Evolutionary conservation across 129 eudicot genomes (phyloP).

Genomic region (Artemisia argyi): DNA sequence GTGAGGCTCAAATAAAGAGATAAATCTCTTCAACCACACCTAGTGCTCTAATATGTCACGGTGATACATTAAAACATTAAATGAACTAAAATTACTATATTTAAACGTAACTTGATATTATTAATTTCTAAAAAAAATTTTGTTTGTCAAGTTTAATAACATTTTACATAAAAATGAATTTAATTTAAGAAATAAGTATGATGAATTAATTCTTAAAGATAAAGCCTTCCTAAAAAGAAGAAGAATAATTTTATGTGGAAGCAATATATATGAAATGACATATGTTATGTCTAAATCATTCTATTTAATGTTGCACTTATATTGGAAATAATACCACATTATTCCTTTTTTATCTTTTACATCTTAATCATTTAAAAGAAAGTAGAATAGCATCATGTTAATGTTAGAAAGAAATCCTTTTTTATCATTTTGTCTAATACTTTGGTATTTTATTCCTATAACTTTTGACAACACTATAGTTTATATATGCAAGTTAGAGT

Average conservation of each 20-base stretch:
- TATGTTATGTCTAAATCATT: not conserved
- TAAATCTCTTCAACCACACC: too few species aligned
- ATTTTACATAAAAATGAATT: too few species aligned
- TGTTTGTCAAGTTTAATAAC: too few species aligned
- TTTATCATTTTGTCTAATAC: not conserved
- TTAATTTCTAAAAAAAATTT: too few species aligned
- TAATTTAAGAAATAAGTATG: too few species aligned
- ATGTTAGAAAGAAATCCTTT: not conserved
- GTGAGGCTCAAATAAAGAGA: too few species aligned
- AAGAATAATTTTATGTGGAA: not conserved
- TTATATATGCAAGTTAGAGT: not conserved
- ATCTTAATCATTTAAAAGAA: not conserved
- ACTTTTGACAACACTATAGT: not conserved
- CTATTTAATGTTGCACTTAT: constrained; percentile 12
- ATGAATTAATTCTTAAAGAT: too few species aligned
- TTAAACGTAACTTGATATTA: too few species aligned
- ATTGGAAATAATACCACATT: constrained; percentile 21
- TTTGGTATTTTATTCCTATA: not conserved
- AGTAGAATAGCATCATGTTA: constrained; percentile 26
- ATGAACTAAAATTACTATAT: too few species aligned
- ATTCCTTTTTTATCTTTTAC: constrained; percentile 9
- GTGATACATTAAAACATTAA: too few species aligned
- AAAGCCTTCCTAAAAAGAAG: too few species aligned
- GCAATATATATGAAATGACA: not conserved
- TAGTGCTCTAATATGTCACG: too few species aligned